Conservation (phyloP, 2,329 filamentous ascomycete species). For the Arachnopeziza araneosa region DNA sequence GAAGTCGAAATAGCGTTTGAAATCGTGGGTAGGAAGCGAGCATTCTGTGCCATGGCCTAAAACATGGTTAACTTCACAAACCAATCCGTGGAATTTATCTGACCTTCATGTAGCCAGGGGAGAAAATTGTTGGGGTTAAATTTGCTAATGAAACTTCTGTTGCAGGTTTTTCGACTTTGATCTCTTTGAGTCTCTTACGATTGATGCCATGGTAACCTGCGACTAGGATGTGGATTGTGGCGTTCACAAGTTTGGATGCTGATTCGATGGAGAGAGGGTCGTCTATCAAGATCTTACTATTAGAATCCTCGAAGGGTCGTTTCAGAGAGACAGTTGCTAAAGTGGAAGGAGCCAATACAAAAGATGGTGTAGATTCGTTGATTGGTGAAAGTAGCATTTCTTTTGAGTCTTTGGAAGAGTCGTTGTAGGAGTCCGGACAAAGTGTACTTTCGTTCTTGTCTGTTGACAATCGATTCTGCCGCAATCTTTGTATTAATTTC, state of each 20-base stretch:
- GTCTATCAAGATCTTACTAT: neutral
- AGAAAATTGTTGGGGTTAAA: constrained; percentile 20
- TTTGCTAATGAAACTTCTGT: constrained; percentile 10
- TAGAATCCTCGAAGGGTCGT: neutral
- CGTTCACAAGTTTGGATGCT: neutral
- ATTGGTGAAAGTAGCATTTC: neutral
- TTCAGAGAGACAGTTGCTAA: neutral
- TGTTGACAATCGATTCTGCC: neutral
- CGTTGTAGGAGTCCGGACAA: neutral
- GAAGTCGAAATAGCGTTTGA: constrained; percentile 9
- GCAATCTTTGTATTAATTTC: neutral
- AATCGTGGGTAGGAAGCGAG: constrained; percentile 13
- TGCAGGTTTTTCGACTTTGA: constrained; percentile 8
- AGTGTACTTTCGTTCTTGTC: neutral
- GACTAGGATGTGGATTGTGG: neutral
- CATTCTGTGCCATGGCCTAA: constrained; percentile 15
- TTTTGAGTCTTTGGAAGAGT: neutral
- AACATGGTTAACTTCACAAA: neutral
- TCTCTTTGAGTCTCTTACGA: neutral
- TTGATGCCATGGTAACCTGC: neutral
- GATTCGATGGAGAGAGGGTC: neutral
- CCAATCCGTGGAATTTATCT: neutral
- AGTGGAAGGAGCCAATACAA: neutral
- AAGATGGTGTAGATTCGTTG: neutral
- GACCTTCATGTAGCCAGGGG: constrained; percentile 23